Evolutionary conservation across 495 filamentous ascomycete species (phyloP).

Genomic region (Podospora fimiseda): DNA sequence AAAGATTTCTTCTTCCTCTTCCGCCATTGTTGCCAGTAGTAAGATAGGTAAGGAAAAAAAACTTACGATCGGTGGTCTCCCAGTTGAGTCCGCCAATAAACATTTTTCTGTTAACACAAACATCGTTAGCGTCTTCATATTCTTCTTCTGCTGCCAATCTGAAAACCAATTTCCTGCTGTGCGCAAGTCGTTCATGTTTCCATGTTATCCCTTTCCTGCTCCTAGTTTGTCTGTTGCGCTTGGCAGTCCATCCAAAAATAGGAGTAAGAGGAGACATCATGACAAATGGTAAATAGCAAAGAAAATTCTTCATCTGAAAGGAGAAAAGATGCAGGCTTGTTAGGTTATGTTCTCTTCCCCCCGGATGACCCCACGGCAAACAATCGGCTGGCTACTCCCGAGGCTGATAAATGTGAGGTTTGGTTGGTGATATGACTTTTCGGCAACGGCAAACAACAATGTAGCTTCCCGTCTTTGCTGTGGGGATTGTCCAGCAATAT

Average conservation of each 20-base stretch:
- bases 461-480: neutral
- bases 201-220: neutral
- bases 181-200: too few species aligned
- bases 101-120: conserved; percentile 70
- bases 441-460: neutral
- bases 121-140: conserved; percentile 28
- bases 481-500: too few species aligned
- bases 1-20: neutral
- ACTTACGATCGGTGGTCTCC: conserved; percentile 97
- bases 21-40: neutral
- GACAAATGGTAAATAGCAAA: neutral
- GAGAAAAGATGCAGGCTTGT: too few species aligned
- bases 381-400: conserved; percentile 2
- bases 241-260: neutral
- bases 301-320: too few species aligned
- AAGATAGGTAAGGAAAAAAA: too few species aligned
- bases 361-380: neutral
- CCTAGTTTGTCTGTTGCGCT: neutral
- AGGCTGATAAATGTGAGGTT: neutral
- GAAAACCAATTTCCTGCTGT: too few species aligned
- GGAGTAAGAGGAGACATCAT: neutral
- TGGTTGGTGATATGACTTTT: neutral
- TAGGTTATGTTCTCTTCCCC: too few species aligned
- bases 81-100: conserved; percentile 98
- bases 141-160: too few species aligned